phyloP scores from a whole-genome alignment of 495 filamentous ascomycete species.

The Terfezia boudieri region DNA sequence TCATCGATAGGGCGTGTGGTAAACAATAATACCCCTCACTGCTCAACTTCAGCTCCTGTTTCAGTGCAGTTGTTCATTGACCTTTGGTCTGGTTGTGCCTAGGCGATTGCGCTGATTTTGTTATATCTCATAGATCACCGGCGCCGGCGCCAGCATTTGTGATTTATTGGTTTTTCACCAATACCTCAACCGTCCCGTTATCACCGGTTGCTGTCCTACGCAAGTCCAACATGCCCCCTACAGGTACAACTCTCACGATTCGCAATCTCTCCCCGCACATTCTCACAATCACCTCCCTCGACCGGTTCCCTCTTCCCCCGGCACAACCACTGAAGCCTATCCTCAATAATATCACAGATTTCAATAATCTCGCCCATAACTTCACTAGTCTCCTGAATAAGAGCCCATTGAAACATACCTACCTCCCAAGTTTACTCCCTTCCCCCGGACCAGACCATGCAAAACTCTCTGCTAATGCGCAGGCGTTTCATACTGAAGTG shows the following conservation, averaged over 20 bases:
- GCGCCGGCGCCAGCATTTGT: too few species aligned
- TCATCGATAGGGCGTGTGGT: too few species aligned
- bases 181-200: too few species aligned
- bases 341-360: conserved; percentile 18
- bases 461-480: conserved; percentile 31
- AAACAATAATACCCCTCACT: too few species aligned
- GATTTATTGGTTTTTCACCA: too few species aligned
- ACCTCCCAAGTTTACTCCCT: conserved; percentile 20
- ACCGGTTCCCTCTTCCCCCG: conserved; percentile 39
- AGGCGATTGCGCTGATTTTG: too few species aligned
- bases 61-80: too few species aligned
- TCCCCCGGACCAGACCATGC: conserved; percentile 13
- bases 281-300: conserved; percentile 48
- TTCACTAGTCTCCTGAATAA: conserved; percentile 26
- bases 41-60: too few species aligned
- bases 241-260: conserved; percentile 33
- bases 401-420: conserved; percentile 22
- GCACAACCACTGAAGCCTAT: conserved; percentile 4
- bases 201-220: too few species aligned
- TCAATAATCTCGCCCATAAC: conserved; percentile 29
- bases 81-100: too few species aligned
- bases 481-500: conserved; percentile 35
- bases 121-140: too few species aligned
- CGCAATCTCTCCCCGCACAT: conserved; percentile 66
- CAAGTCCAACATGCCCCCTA: too few species aligned